Evolutionary conservation across 1,284 basidiomycete species (phyloP), one percentile per base, ranked within the genome.

Genomic region (Sporisorium scitamineum): DNA sequence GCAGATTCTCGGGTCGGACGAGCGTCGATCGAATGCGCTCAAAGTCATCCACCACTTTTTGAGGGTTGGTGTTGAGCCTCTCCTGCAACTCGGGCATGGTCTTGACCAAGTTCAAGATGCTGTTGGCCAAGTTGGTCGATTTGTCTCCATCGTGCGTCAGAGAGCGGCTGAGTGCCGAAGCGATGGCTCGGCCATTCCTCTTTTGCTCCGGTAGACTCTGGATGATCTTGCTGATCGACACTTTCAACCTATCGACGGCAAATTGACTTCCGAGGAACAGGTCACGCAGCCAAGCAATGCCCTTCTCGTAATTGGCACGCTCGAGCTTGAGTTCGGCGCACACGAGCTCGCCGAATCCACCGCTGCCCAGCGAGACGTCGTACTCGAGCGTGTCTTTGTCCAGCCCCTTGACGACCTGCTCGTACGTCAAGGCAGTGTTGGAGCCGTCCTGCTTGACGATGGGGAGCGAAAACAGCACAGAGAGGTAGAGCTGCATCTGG

Each of bases 161-260:
- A 60, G 91, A 89, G 26, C 90, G 87, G 85, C 90, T 91, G 45
- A 95, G 88, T 9, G 94, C 92, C 27, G 89, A 89, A 47, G 95
- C 88, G 13, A 99, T 92, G 24, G 90, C 91, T 80, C 88, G 90
- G 1, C 95, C 97, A 80, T 94, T 92, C 50, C 97, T 90, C 88
- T 98, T 99, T 83, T 94, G 89, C 81, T 95, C 92, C 0, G 97
- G 97, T n/a, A 99, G 88, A 27, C 91, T 91, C 85, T 98, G 96
- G 45, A 93, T 90, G 55, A 94, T 90, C 87, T 98, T 98, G 26
- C 94, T 93, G 44, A 94, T 88, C 45, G 91, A 91, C 45, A 99
- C 91, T 80, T 92, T 90, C 37, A 99, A 87, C 92, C 95, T 89
- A 52, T 97, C 94, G 76, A 91, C 90, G 76, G 92, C 90, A 82